phyloP scores from a whole-genome alignment of 2,329 filamentous ascomycete species.

The Botryotinia convoluta region DNA sequence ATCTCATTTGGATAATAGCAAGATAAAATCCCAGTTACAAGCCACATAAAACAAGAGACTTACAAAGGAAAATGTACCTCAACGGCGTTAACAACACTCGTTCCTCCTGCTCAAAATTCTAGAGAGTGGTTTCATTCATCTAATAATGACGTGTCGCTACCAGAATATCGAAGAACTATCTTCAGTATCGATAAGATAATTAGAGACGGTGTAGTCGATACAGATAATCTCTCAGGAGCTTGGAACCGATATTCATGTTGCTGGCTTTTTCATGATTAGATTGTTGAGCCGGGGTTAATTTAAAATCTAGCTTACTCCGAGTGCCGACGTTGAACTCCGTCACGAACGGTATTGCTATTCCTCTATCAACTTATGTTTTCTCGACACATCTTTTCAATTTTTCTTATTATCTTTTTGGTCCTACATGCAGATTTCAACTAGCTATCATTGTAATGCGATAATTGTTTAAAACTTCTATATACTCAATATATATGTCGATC shows the following conservation, averaged over 20 bases:
- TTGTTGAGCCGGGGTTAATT: not conserved
- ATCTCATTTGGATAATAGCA: not conserved
- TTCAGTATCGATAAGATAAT: not conserved
- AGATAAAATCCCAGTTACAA: not conserved
- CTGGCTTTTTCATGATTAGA: not conserved
- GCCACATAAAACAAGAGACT: not conserved
- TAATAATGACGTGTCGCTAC: not conserved
- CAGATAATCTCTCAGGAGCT: not conserved
- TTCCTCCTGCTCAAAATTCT: not conserved
- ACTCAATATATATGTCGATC: not conserved
- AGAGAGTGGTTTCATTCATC: no score
- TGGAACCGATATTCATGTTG: not conserved
- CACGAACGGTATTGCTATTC: not conserved
- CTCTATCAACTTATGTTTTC: not conserved
- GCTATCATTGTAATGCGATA: not conserved
- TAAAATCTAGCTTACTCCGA: not conserved
- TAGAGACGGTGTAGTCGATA: not conserved
- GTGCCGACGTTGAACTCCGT: conserved; percentile 2
- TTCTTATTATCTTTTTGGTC: not conserved
- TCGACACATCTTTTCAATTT: not conserved
- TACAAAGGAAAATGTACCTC: not conserved
- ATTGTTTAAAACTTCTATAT: not conserved
- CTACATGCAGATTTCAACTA: not conserved
- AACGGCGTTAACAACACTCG: not conserved
- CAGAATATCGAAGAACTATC: not conserved